Conservation (phyloP, 1,284 basidiomycete genomes). For the Caloboletus firmus region DNA sequence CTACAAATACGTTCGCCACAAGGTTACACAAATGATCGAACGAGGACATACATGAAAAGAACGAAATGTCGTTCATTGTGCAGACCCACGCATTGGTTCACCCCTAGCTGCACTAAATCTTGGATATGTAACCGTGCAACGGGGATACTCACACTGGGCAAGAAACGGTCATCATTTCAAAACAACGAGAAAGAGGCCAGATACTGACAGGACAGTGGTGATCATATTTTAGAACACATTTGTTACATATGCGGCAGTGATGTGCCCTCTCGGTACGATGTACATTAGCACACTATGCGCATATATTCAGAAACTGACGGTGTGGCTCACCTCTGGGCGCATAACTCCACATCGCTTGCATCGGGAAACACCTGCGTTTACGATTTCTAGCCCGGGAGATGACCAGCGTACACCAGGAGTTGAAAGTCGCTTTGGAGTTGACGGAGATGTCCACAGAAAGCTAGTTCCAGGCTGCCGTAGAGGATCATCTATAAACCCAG, state of each 20-base stretch:
- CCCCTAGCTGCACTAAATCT: slow-evolving; percentile 56
- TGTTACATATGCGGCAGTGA: slow-evolving; percentile 92
- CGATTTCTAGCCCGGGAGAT: slow-evolving; percentile 48
- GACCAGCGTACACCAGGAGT: slow-evolving; percentile 20
- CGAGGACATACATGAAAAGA: slow-evolving; percentile 74
- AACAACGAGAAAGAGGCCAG: background rate
- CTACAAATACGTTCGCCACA: slow-evolving; percentile 38
- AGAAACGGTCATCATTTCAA: slow-evolving; percentile 4
- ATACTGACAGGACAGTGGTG: slow-evolving; percentile 87
- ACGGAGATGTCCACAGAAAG: slow-evolving; percentile 55
- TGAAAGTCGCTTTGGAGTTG: slow-evolving; percentile 11
- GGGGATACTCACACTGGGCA: slow-evolving; percentile 26
- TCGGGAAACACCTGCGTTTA: slow-evolving; percentile 52
- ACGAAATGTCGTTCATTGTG: slow-evolving; percentile 97
- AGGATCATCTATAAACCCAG: slow-evolving; percentile 58
- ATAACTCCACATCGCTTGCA: slow-evolving; percentile 70
- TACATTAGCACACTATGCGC: slow-evolving; percentile 12
- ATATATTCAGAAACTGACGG: background rate
- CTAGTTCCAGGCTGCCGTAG: slow-evolving; percentile 41
- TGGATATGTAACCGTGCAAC: background rate
- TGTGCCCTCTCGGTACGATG: slow-evolving; percentile 73
- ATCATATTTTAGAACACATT: slow-evolving; percentile 91
- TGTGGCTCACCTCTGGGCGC: slow-evolving; percentile 77
- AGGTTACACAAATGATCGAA: background rate
- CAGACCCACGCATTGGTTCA: slow-evolving; percentile 95